These are phyloP conservation scores for Sutorius eximius DNA, from an alignment of 1,284 basidiomycete species.

Conservation along the genomic window DNA sequence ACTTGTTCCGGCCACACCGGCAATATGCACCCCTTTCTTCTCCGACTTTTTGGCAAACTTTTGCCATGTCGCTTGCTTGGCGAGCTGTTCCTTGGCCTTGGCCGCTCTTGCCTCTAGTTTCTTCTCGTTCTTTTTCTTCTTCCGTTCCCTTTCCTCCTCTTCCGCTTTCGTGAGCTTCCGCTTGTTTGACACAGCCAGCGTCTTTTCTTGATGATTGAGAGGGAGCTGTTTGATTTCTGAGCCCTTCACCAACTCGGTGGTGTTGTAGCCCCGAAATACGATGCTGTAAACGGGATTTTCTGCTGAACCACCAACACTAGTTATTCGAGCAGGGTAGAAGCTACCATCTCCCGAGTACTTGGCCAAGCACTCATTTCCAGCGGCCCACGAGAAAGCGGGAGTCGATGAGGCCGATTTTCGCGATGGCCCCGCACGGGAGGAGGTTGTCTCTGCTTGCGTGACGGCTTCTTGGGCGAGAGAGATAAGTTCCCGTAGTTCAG, in stretches of 20 bases:
- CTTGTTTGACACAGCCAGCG: conserved; percentile 51
- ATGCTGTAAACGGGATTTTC: conserved; percentile 90
- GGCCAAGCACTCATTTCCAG: conserved; percentile 93
- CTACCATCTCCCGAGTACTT: conserved; percentile 88
- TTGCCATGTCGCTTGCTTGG: conserved; percentile 93
- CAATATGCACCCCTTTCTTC: conserved; percentile 92
- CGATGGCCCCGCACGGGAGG: conserved; percentile 57
- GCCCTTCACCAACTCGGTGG: conserved; percentile 85
- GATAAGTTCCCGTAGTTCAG: conserved; percentile 89
- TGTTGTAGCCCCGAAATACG: conserved; percentile 93
- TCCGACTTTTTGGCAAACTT: conserved; percentile 97
- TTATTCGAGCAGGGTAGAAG: conserved; percentile 92
- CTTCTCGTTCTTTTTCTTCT: conserved; percentile 97
- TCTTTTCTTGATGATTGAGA: conserved; percentile 46
- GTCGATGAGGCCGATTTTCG: conserved; percentile 53
- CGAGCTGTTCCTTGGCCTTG: conserved; percentile 87
- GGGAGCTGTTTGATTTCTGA: conserved; percentile 74
- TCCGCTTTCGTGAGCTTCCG: conserved; percentile 79
- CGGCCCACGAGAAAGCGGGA: conserved; percentile 58
- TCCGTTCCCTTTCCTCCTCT: conserved; percentile 87
- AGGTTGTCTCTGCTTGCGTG: conserved; percentile 59
- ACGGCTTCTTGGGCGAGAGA: conserved; percentile 78
- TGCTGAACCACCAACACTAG: conserved; percentile 81
- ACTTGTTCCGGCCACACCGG: conserved; percentile 83
- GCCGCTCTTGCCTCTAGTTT: conserved; percentile 84